Conservation (phyloP, 2,329 filamentous ascomycete genomes). For the Paecilomyces niveus region DNA sequence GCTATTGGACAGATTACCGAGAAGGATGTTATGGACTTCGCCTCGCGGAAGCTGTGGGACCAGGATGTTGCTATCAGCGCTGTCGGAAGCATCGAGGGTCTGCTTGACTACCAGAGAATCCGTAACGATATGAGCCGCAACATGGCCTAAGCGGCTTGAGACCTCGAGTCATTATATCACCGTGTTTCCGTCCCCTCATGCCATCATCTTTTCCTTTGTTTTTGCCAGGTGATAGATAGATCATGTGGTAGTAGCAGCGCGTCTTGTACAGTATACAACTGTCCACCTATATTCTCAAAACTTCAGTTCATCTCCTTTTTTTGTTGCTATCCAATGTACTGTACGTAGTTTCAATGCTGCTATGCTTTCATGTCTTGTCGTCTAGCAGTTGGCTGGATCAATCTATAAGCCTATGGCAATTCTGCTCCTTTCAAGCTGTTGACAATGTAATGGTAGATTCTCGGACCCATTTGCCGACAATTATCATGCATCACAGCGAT, state of each 20-base stretch:
- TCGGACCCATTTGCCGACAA: too few species aligned
- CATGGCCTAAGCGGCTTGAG: constrained; percentile 25
- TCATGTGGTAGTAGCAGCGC: constrained; percentile 15
- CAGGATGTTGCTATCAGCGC: constrained; percentile 91
- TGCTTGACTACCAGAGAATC: constrained; percentile 47
- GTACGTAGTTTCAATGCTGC: not conserved
- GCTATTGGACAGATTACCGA: constrained; percentile 82
- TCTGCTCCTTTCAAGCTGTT: not conserved
- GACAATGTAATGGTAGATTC: not conserved
- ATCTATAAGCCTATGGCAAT: not conserved
- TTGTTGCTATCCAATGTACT: not conserved
- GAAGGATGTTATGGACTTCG: constrained; percentile 96
- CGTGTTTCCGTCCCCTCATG: constrained; percentile 14
- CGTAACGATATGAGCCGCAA: constrained; percentile 85
- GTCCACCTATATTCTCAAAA: constrained; percentile 24
- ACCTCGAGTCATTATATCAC: constrained; percentile 2
- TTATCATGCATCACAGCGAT: too few species aligned
- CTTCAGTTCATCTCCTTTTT: constrained; percentile 15
- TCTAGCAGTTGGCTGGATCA: not conserved
- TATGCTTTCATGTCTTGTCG: not conserved
- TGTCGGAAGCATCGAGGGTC: constrained; percentile 84
- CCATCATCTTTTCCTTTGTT: constrained; percentile 8
- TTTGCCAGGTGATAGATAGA: constrained; percentile 21
- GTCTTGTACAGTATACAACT: constrained; percentile 27
- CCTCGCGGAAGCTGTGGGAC: constrained; percentile 93